Percentiles rank a stretch among this genome's conserved stretches.
Conservation (phyloP, 1,284 basidiomycete species). For the Meripilus lineatus region DNA sequence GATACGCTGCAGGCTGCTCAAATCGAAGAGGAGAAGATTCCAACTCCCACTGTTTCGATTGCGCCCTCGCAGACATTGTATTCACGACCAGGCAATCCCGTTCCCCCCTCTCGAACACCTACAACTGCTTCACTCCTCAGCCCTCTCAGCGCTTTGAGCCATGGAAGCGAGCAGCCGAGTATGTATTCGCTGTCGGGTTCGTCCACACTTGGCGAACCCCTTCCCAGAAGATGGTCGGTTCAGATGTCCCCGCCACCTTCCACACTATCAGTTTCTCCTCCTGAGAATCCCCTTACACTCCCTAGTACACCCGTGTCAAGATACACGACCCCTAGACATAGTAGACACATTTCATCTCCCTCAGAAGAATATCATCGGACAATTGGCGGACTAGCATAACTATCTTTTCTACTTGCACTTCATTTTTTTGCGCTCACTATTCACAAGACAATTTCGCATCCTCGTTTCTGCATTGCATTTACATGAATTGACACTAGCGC, state of each 20-base stretch:
- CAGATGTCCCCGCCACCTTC: conserved; percentile 33
- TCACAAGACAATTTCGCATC: too few species aligned
- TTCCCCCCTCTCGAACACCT: background rate
- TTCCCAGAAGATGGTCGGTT: conserved; percentile 43
- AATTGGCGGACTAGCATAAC: background rate
- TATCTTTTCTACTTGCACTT: background rate
- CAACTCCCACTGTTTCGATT: conserved; percentile 13
- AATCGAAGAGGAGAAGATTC: conserved; percentile 19
- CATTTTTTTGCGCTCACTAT: background rate
- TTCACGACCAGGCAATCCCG: conserved; percentile 30
- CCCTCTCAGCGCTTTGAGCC: conserved; percentile 33
- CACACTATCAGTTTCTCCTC: conserved; percentile 27
- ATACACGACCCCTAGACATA: conserved; percentile 13
- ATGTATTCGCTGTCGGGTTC: conserved; percentile 32
- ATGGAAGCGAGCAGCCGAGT: conserved; percentile 37
- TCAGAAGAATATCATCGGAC: conserved; percentile 5
- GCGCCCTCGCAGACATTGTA: conserved; percentile 19
- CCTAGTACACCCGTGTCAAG: conserved; percentile 7
- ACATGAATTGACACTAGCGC: too few species aligned
- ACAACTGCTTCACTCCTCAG: conserved; percentile 46
- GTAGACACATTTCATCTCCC: conserved; percentile 9
- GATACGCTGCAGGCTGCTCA: too few species aligned
- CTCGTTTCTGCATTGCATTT: too few species aligned
- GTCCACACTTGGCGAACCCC: conserved; percentile 34
- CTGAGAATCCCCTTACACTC: background rate